Evolutionary conservation across 1,284 basidiomycete genomes (phyloP).

Genomic region (Malassezia nana): DNA sequence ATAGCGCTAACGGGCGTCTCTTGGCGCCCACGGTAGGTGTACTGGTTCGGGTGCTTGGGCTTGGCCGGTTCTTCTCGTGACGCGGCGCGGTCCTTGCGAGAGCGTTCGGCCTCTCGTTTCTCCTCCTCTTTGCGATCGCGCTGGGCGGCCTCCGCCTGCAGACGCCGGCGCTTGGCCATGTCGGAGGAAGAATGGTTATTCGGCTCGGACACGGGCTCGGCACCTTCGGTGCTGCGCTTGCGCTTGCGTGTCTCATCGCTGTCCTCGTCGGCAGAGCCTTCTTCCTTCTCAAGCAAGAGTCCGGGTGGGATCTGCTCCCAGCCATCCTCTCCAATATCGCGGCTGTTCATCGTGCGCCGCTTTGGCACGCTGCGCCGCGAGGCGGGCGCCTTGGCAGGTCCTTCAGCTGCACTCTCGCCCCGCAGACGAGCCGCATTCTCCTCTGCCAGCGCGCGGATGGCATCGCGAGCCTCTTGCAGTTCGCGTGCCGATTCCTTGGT

Average conservation of each 20-base stretch:
- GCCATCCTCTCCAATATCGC: slow-evolving; percentile 88
- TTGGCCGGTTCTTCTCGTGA: slow-evolving; percentile 17
- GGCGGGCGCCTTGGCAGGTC: background rate
- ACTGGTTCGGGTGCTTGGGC: slow-evolving; percentile 54
- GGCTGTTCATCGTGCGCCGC: slow-evolving; percentile 79
- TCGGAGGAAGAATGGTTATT: slow-evolving; percentile 18
- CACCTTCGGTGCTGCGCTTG: slow-evolving; percentile 14
- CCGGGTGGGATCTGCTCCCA: slow-evolving; percentile 57
- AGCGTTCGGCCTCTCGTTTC: background rate
- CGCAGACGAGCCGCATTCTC: slow-evolving; percentile 38
- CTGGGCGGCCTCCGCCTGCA: slow-evolving; percentile 16
- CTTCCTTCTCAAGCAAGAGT: slow-evolving; percentile 38
- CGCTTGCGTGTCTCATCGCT: slow-evolving; percentile 20
- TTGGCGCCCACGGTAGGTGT: slow-evolving; percentile 53
- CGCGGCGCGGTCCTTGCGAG: slow-evolving; percentile 17
- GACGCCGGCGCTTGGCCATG: slow-evolving; percentile 28
- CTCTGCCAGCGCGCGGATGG: slow-evolving; percentile 33
- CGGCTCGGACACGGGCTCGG: background rate
- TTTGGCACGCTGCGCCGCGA: slow-evolving; percentile 4
- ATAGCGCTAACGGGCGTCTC: slow-evolving; percentile 19
- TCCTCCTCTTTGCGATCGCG: slow-evolving; percentile 25
- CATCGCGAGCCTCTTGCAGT: slow-evolving; percentile 43
- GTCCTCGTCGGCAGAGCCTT: slow-evolving; percentile 52
- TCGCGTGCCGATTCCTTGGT: slow-evolving; percentile 31
- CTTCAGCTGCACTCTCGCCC: slow-evolving; percentile 10